Evolutionary conservation across 208 protist species (phyloP), one percentile per base, ranked within the genome.

Genomic region (Wallacemonas sp.): DNA sequence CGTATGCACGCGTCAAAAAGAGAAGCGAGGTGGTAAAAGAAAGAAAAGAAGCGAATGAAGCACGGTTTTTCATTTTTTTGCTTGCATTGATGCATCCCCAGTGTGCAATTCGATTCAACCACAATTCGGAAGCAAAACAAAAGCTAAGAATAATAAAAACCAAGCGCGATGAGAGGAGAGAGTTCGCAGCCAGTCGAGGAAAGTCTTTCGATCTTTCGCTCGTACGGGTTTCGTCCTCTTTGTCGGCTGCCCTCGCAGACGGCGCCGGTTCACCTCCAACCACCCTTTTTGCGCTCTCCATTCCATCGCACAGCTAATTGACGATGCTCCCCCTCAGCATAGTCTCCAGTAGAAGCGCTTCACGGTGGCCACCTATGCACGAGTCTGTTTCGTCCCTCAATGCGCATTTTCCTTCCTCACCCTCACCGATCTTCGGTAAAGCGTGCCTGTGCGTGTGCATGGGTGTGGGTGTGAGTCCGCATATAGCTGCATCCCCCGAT

Each of bases 1-100:
- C n/a, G n/a, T n/a, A n/a, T n/a, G 48, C 26, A 15, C 24, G 54
- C 52, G 17, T 34, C 10, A 59, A 42, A 46, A 5, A 62, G 50
- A 61, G 19, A 62, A 46, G 24, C 9, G 62, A 62, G 55, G 58
- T 37, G 66, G 44, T 66, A 59, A 62, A 44, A 61, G 57, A 53
- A 29, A 15, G 12, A 68, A 57, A 48, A 42, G 10, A 45, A 27
- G 27, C 46, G 62, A 38, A 64, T 27, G 29, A 38, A 24, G 26
- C 22, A 32, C 32, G 22, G 22, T 30, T 57, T 53, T 36, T 75
- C 26, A 54, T 64, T 30, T 59, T 70, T 61, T 69, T 39, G 30
- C 62, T 60, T 76, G 9, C 71, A 59, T 58, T 59, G 0, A 39
- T 54, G 61, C 68, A 32, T 60, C 9, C 42, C 58, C 24, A 38